Percentiles rank a stretch among this genome's conserved stretches.
Conservation (phyloP, 2,329 filamentous ascomycete species). For the Ceratocystis papillata region DNA sequence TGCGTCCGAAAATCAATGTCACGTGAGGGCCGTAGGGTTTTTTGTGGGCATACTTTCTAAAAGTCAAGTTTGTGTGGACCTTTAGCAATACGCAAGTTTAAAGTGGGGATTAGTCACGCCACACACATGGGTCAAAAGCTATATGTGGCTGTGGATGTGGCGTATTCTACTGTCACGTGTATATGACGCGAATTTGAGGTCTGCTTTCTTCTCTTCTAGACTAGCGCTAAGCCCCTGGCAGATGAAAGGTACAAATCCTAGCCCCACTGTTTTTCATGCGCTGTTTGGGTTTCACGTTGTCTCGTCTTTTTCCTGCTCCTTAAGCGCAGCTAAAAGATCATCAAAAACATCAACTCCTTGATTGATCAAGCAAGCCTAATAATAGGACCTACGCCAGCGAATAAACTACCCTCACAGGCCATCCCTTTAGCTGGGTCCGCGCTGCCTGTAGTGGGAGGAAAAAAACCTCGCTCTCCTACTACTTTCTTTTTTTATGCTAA, state of each 20-base stretch:
- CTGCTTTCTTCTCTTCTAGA: constrained; percentile 12
- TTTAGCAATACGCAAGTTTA: neutral
- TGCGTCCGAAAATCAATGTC: constrained; percentile 22
- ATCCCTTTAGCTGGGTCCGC: constrained; percentile 11
- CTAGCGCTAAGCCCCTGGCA: constrained; percentile 20
- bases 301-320: neutral
- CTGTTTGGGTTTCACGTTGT: constrained; percentile 15
- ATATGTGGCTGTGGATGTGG: neutral
- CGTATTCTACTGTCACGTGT: constrained; percentile 17
- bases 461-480: neutral
- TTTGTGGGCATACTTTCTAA: constrained; percentile 23
- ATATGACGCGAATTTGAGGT: constrained; percentile 13
- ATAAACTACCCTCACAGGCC: constrained; percentile 1
- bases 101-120: constrained; percentile 8
- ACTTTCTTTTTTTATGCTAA: neutral
- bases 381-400: constrained; percentile 3
- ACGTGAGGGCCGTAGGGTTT: constrained; percentile 23
- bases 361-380: constrained; percentile 11
- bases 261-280: constrained; percentile 21
- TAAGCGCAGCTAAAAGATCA: constrained; percentile 12
- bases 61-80: constrained; percentile 23
- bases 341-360: constrained; percentile 12
- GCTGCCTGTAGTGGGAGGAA: neutral
- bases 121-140: neutral
- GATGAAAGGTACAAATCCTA: constrained; percentile 20